Base-by-base conservation (phyloP, 768 basidiomycete genomes). In the Mycena rebaudengoi region DNA sequence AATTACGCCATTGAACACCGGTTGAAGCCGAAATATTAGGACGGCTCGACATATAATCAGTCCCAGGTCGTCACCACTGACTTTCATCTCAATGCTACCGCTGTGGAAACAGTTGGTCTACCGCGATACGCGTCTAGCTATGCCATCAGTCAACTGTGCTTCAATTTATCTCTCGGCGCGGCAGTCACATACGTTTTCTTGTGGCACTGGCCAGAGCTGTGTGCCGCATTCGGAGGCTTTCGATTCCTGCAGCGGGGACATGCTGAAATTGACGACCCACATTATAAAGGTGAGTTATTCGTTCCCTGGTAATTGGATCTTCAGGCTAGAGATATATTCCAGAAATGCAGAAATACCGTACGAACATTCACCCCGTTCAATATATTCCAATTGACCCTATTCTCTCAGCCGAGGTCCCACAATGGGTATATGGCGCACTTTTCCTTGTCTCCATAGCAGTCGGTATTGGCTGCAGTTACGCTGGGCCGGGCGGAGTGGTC, bases 161-260 rank as follows among this genome's bases (percentile, higher is more conserved):
- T 84, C 69, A 85, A 86, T 68, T 69, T 85, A 21, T 80, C 79
- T 8, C 74, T 85, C n/a, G 84, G 84, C 7, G 78, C 83, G 8
- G 82, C 83, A 2, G 77, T 86, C 33, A 83, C 82, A 4, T 83
- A 82, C 60, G 74, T 87, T 11, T 65, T 83, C 18, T 64, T 87
- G 23, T 86, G 83, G 85, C 77, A 86, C 65, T 85, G 83, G 84
- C 73, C 74, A 7, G 84, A 87, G 60, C 63, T 86, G 26, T 81
- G 76, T 65, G 68, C 62, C 25, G 83, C 83, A 11, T 84, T 85
- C 49, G 81, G 80, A 4, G 75, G 77, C 5, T 63, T 82, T 66
- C 71, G 75, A 41, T 83, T 83, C 72, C 46, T 83, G 48, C 71
- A 74, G 23, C 69, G 70, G 25, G 75, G 73, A 4, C 76, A 78